phyloP scores from a whole-genome alignment of 495 filamentous ascomycete species.

The Cudoniella acicularis region DNA sequence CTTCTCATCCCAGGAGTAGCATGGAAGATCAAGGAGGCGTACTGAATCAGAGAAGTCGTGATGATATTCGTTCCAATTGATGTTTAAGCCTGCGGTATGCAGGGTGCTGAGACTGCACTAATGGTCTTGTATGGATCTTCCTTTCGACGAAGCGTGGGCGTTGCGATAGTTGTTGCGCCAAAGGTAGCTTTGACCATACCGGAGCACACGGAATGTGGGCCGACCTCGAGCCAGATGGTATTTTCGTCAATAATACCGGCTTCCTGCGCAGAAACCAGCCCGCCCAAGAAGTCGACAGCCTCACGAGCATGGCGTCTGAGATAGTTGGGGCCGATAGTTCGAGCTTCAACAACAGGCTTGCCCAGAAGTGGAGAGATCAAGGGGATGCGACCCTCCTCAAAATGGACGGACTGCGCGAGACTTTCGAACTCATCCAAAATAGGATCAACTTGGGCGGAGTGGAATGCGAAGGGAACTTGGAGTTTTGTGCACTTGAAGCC shows the following conservation, averaged over 20 bases:
- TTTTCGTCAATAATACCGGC: constrained; percentile 47
- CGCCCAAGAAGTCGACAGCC: constrained; percentile 69
- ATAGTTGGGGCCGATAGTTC: constrained; percentile 56
- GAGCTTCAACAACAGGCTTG: constrained; percentile 51
- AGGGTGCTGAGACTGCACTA: constrained; percentile 54
- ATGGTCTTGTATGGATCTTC: constrained; percentile 65
- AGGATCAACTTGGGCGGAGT: constrained; percentile 75
- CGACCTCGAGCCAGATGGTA: constrained; percentile 63
- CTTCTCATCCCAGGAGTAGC: constrained; percentile 76
- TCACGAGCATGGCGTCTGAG: constrained; percentile 65
- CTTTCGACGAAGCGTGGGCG: constrained; percentile 51
- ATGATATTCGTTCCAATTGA: constrained; percentile 79
- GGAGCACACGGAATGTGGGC: constrained; percentile 65
- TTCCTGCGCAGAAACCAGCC: constrained; percentile 52
- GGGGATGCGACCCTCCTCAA: constrained; percentile 59
- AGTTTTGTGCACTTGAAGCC: constrained; percentile 66
- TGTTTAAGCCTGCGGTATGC: constrained; percentile 59
- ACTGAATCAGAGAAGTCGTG: constrained; percentile 60
- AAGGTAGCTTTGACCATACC: constrained; percentile 68
- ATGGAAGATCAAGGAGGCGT: constrained; percentile 62
- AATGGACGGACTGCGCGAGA: constrained; percentile 52
- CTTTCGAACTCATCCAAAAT: constrained; percentile 65
- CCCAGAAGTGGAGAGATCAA: constrained; percentile 68
- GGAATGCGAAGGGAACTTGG: constrained; percentile 75
- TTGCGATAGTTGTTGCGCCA: constrained; percentile 48